Evolutionary conservation across 805 yeast species (phyloP), one percentile per base, ranked within the genome.

Genomic region (Lipomyces chichibuensis): DNA sequence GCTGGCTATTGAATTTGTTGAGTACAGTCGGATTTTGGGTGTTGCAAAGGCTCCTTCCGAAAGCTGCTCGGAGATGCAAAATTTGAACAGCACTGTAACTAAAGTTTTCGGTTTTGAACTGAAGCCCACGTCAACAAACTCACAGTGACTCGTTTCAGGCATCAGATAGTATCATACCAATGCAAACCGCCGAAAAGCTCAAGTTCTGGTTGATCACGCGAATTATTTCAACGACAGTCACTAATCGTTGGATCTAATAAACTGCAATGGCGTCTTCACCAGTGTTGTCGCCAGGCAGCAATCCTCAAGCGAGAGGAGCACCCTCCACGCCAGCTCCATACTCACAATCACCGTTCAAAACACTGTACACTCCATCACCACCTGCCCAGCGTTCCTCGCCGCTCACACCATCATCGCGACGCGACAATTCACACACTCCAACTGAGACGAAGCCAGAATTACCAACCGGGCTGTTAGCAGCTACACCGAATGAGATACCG

Each of bases 301-400:
- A 43, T 17, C 49, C 20, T 43, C 49, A 43, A 4, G n/a, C 49
- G 9, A 17, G 11, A 43, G 23, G 49, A 17, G 20, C 49, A 3
- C 49, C 49, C 20, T 17, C 49, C 49, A 43, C 49, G 3, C 49
- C 49, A 43, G 62, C 67, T 25, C 67, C 67, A 29, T 65, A 62
- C 37, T 65, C 67, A 20, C 67, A 63, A 33, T 69, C 71, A 4
- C 71, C 70, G 17, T 66, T 69, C 62, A 68, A 62, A 54, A n/a
- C 71, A 29, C 56, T 69, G 32, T 69, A 65, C 64, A 65, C 63
- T 17, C 65, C 63, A 5, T 65, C 70, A 9, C 70, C 68, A 7
- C 56, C 66, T 13, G n/a, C 49, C 23, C 35, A 7, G 5, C 65
- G 14, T 33, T 13, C 56, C 13, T 43, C 60, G 1, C 55, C 62